Evolutionary conservation across 73 alveolate species (phyloP).

Genomic region (Effrenium voratum): DNA sequence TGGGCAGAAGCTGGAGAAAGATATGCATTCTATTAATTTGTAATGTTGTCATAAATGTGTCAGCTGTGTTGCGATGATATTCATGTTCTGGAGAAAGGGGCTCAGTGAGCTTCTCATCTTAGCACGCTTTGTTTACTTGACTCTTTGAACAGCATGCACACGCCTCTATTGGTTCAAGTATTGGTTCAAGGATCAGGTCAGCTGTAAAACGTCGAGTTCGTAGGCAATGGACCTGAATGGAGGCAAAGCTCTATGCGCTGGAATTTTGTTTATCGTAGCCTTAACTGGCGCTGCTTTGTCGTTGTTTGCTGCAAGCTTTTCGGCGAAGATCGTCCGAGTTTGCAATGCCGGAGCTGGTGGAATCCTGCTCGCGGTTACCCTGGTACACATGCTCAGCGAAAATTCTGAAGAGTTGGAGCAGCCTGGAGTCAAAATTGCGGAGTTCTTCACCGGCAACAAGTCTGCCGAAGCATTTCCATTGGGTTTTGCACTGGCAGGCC

Average conservation of each 20-base stretch:
- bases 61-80: too few relatives aligned
- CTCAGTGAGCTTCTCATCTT: too few relatives aligned
- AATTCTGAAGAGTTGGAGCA: background rate
- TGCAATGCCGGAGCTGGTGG: constrained; percentile 66
- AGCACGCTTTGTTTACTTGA: too few relatives aligned
- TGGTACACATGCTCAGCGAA: constrained; percentile 47
- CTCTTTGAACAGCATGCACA: too few relatives aligned
- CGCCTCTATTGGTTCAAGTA: too few relatives aligned
- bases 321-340: constrained; percentile 35
- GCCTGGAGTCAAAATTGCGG: background rate
- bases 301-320: background rate
- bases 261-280: constrained; percentile 17
- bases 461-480: constrained; percentile 29
- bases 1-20: too few relatives aligned
- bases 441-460: constrained; percentile 25
- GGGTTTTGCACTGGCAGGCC: constrained; percentile 22
- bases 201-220: too few relatives aligned
- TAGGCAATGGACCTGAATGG: background rate
- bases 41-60: too few relatives aligned
- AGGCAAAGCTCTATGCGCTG: background rate
- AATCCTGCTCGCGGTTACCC: constrained; percentile 31
- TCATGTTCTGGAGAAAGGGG: too few relatives aligned
- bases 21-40: too few relatives aligned
- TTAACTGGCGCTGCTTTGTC: constrained; percentile 28
- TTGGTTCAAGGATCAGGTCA: too few relatives aligned